Evolutionary conservation across 805 yeast genomes (phyloP).

Genomic region (Candida sakaeoensis): DNA sequence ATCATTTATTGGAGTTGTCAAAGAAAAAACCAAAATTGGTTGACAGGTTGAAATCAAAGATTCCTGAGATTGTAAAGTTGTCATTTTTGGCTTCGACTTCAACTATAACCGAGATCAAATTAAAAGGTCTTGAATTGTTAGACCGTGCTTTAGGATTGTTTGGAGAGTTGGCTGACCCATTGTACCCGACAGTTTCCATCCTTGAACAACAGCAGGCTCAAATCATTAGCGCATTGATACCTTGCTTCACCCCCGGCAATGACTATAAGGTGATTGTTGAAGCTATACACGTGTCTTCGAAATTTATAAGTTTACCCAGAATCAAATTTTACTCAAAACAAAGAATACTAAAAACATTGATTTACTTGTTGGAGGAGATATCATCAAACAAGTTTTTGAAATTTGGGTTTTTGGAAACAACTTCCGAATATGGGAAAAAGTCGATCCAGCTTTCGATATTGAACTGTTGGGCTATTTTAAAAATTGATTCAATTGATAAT

Average conservation of each 20-base stretch:
- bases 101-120: conserved; percentile 53
- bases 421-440: conserved; percentile 44
- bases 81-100: conserved; percentile 83
- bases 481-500: conserved; percentile 20
- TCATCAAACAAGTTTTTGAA: conserved; percentile 39
- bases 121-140: conserved; percentile 63
- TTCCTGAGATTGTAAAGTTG: conserved; percentile 67
- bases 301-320: conserved; percentile 52
- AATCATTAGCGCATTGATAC: conserved; percentile 82
- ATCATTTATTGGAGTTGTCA: conserved; percentile 40
- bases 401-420: conserved; percentile 53
- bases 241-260: conserved; percentile 74
- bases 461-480: conserved; percentile 71
- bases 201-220: conserved; percentile 94
- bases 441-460: conserved; percentile 58
- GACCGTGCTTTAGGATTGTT: conserved; percentile 58
- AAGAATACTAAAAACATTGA: conserved; percentile 58
- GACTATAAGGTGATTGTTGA: conserved; percentile 69
- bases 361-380: conserved; percentile 61
- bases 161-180: conserved; percentile 64
- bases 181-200: conserved; percentile 65
- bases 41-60: conserved; percentile 38
- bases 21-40: conserved; percentile 34
- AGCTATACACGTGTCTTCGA: conserved; percentile 76
- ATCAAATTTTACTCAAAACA: conserved; percentile 43